These are phyloP conservation scores for Nidularia pulvinata DNA, from an alignment of 768 basidiomycete genomes.

Conservation along the genomic window DNA sequence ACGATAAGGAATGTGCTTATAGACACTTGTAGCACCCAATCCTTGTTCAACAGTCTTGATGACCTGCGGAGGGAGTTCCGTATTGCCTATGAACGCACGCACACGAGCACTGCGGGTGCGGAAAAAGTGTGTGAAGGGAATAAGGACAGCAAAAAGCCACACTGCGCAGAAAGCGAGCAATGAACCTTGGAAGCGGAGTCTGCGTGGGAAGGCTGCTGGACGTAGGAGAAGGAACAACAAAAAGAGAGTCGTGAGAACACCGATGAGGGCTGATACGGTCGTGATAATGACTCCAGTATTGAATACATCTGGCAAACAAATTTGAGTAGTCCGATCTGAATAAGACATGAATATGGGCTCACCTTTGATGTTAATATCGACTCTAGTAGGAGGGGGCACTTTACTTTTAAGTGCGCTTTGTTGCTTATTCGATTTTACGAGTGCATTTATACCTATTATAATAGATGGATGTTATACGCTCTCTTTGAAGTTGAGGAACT, in stretches of 20 bases:
- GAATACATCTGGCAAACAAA: slow-evolving; percentile 12
- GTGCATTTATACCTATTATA: slow-evolving; percentile 15
- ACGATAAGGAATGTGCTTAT: slow-evolving; percentile 35
- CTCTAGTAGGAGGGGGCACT: slow-evolving; percentile 8
- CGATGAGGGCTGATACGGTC: slow-evolving; percentile 11
- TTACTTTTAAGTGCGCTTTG: slow-evolving; percentile 9
- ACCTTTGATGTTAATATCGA: slow-evolving; percentile 17
- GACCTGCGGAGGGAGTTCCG: slow-evolving; percentile 22
- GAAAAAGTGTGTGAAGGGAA: slow-evolving; percentile 43
- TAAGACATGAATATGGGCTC: neutral
- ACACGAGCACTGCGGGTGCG: slow-evolving; percentile 35
- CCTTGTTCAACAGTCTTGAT: slow-evolving; percentile 25
- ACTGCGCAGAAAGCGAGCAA: slow-evolving; percentile 34
- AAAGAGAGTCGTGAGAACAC: slow-evolving; percentile 8
- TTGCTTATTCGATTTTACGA: slow-evolving; percentile 16
- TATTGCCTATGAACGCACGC: slow-evolving; percentile 26
- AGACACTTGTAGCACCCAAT: slow-evolving; percentile 31
- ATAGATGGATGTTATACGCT: no score
- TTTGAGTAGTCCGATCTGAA: neutral
- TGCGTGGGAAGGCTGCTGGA: slow-evolving; percentile 9
- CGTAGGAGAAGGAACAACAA: slow-evolving; percentile 8
- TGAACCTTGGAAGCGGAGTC: slow-evolving; percentile 26
- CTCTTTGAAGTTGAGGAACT: no score
- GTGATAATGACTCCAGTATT: slow-evolving; percentile 15
- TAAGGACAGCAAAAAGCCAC: slow-evolving; percentile 42